Conservation (phyloP, 2,329 filamentous ascomycete species). For the Tolypocladium paradoxum region DNA sequence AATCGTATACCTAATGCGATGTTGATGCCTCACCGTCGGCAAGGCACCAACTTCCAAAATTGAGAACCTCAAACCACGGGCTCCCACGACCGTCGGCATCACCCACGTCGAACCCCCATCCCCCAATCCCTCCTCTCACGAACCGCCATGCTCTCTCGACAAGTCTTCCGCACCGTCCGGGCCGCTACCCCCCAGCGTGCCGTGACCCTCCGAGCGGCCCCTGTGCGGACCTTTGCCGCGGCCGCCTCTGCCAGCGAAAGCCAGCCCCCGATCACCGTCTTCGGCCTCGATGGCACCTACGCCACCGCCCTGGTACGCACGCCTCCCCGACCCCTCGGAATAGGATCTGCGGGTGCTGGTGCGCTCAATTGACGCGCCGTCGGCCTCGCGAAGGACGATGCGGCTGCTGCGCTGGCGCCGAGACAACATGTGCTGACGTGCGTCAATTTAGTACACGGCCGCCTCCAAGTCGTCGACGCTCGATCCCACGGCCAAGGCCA, state of each 20-base stretch:
- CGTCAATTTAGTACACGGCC: constrained; percentile 73
- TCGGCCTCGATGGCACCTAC: constrained; percentile 95
- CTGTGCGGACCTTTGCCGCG: constrained; percentile 72
- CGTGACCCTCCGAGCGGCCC: constrained; percentile 29
- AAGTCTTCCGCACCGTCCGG: constrained; percentile 45
- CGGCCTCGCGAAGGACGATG: background rate
- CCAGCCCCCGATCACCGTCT: constrained; percentile 84
- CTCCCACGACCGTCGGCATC: constrained; percentile 16
- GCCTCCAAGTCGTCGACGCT: constrained; percentile 79
- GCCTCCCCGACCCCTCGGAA: constrained; percentile 2
- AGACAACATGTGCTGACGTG: constrained; percentile 3
- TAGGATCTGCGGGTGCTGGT: background rate
- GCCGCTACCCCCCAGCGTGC: constrained; percentile 51
- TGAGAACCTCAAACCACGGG: constrained; percentile 25
- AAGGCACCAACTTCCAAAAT: constrained; percentile 33
- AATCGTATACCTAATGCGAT: too few relatives aligned
- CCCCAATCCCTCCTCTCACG: constrained; percentile 8
- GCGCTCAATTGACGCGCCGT: constrained; percentile 8
- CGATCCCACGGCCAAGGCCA: constrained; percentile 73
- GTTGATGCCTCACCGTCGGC: constrained; percentile 25
- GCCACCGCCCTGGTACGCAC: constrained; percentile 87
- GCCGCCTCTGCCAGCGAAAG: constrained; percentile 56
- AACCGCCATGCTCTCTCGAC: constrained; percentile 47
- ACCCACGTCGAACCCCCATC: constrained; percentile 15
- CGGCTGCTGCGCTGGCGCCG: background rate